Evolutionary conservation across 2,329 filamentous ascomycete species (phyloP), one percentile per base, ranked within the genome.

Genomic region (Xylariomycetidae sp.): DNA sequence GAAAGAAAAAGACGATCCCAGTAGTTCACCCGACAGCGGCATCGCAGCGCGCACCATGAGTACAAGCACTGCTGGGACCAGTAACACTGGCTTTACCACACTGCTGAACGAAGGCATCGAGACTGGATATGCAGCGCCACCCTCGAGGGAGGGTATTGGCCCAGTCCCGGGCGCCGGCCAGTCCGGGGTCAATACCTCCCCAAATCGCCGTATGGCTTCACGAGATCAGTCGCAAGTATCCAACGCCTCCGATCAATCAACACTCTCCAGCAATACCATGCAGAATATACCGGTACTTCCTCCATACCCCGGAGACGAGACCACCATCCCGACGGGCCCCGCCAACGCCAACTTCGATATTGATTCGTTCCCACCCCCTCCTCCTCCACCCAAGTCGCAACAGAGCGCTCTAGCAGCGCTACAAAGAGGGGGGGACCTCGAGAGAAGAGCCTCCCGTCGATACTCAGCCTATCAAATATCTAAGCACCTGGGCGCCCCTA

Each of bases 401-500:
- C 85, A 92, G 50, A 94, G 94, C 66, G 92, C 92, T 5, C 68
- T 98, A 33, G 88, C 88, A 30, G 88, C 89, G 31, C 63, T 98
- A 45, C 92, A 97, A 61, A 80, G 88, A 59, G 89, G 89, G 20
- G 90, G 90, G 14, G 89, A 96, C 46, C 67, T 98, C 31, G 92
- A 98, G 62, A 78, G 92, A 54, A 77, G 92, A 56, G 92, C 92
- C 1, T 98, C 92, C 11, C 76, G 90, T 47, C 74, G 92, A 52
- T 98, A 97, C 57, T 97, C 92, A 2, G 85, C 88, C 33, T 98
- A 97, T 57, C 92, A 98, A 54, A 94, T 98, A 48, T 87, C 88
- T 28, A 97, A 96, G 56, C 88, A 95, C 51, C 69, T 97, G 2
- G 90, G 90, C 9, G 76, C 80, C 12, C 82, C 83, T 25, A 75